Base-by-base conservation (phyloP, 495 filamentous ascomycete genomes). In the Trichocladium uniseriatum region DNA sequence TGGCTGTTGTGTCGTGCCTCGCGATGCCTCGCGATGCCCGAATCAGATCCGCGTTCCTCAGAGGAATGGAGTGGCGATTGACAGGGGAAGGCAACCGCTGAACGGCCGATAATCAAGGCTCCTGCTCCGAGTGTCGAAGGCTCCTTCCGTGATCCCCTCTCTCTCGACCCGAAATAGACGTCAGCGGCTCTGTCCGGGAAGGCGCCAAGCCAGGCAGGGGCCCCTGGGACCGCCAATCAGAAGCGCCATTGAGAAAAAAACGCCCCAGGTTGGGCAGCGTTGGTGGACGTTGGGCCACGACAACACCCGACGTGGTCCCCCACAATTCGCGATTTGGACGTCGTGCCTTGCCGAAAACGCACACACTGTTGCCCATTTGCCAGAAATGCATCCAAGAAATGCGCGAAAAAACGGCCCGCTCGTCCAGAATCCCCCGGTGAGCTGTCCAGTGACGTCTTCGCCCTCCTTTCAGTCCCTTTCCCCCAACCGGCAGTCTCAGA, bases 271-370 rank as follows among this genome's bases (percentile, higher is more conserved):
- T 60, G 57, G 60, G 60, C 60, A 63, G 45, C 60, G 51, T 60
- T 60, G 57, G 60, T 57, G 57, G 60, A 45, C 60, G 51, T 60
- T 58, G 53, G 60, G 60, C 55, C 47, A 52, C 54, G 45, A 58
- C 55, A 55, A 32, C 21, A 39, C 41, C 52, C 37, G 38, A 61
- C 55, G 58, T 58, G 58, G 58, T 51, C 29, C 45, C 28, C 46
- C 58, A 42, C 55, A 45, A 61, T 58, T 57, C 56, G 55, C 37
- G 35, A 43, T 27, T 40, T 49, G 44, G 39, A 18, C 43, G 22
- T 41, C 29, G 38, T 18, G 41, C 35, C 19, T 42, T 40, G 21
- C 46, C 27, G 34, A n/a, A 24, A n/a, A n/a, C n/a, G n/a, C n/a
- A n/a, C n/a, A n/a, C n/a, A n/a, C n/a, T n/a, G n/a, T n/a, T n/a